Evolutionary conservation across 306 rosid genomes (phyloP), one percentile per base, ranked within the genome.

Genomic region (Morella rubra): DNA sequence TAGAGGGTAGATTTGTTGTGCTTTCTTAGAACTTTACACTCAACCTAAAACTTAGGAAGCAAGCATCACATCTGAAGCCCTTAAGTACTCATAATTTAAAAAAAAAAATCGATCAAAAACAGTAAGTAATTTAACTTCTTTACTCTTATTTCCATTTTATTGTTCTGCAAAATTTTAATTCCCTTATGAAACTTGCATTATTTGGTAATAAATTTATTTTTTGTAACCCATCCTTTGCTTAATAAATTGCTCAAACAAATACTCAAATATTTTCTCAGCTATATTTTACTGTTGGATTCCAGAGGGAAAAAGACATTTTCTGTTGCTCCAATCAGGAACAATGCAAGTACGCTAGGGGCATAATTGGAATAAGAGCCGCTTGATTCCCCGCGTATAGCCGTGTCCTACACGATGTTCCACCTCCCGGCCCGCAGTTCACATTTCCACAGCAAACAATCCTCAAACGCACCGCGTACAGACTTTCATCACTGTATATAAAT

Each of bases 351-450:
- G 12, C 27, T 0, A 42, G 12, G 80, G 71, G 42, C 16, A 72
- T 9, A 73, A 58, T 49, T 0, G 79, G n/a, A 49, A 74, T 20
- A 44, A 60, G 4, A 4, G 8, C 65, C 76, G 81, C 73, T 68
- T 76, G 77, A 59, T 14, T 70, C 4, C 11, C 65, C 83, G 82
- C 80, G 82, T 80, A 70, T 47, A 79, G 73, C 72, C 81, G 83
- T 62, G 76, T 82, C 44, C 69, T 52, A 20, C n/a, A 24, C 67
- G 54, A 27, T 55, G 77, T 53, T 44, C 73, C 74, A 79, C 7
- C 84, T 24, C 6, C 49, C 76, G 6, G 42, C 6, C 44, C 76
- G 6, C 69, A 60, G 69, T 65, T 46, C 77, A 71, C 69, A 65
- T 18, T 41, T 13, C 3, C 59, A 47, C 73, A 58, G 45, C 46